A percentile compares a stretch with the other conserved stretches of the same genome.
phyloP scores from a whole-genome alignment of 805 yeast genomes.

The Candida ipomoeae region DNA sequence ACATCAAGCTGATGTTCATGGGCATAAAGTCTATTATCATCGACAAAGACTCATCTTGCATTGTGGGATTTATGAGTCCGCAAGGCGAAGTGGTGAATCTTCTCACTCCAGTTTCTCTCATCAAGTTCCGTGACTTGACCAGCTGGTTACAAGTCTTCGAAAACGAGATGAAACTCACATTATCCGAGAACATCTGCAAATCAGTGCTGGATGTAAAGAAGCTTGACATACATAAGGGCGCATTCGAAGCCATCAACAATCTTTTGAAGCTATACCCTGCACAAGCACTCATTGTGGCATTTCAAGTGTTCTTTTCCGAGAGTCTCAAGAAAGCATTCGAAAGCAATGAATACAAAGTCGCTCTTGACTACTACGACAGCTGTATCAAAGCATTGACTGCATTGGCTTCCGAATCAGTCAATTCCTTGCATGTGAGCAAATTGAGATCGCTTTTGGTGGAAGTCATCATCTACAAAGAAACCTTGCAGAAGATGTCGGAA shows the following conservation, averaged over 20 bases:
- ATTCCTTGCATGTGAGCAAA: constrained; percentile 35
- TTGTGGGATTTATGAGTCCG: constrained; percentile 52
- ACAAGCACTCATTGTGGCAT: constrained; percentile 53
- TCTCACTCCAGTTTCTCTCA: constrained; percentile 39
- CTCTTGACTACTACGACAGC: background rate
- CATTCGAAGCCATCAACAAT: background rate
- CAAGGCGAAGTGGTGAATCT: constrained; percentile 60
- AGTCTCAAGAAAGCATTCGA: constrained; percentile 30
- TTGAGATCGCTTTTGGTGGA: constrained; percentile 66
- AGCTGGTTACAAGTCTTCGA: constrained; percentile 68
- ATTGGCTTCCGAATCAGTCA: constrained; percentile 14
- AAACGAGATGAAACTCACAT: constrained; percentile 42
- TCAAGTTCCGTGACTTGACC: constrained; percentile 40
- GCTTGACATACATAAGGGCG: background rate
- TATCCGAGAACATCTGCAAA: constrained; percentile 33
- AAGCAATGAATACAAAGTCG: background rate
- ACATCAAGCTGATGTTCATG: constrained; percentile 66
- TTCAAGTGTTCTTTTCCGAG: constrained; percentile 56
- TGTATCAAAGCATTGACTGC: constrained; percentile 28
- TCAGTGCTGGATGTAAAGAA: constrained; percentile 23
- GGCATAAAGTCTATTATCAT: constrained; percentile 49
- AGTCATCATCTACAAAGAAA: constrained; percentile 52
- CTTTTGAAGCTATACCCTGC: constrained; percentile 45
- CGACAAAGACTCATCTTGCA: constrained; percentile 28
- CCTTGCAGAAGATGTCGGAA: constrained; percentile 21